Evolutionary conservation across 1,284 basidiomycete genomes (phyloP).

Genomic region (Phylloboletellus chloephorus): DNA sequence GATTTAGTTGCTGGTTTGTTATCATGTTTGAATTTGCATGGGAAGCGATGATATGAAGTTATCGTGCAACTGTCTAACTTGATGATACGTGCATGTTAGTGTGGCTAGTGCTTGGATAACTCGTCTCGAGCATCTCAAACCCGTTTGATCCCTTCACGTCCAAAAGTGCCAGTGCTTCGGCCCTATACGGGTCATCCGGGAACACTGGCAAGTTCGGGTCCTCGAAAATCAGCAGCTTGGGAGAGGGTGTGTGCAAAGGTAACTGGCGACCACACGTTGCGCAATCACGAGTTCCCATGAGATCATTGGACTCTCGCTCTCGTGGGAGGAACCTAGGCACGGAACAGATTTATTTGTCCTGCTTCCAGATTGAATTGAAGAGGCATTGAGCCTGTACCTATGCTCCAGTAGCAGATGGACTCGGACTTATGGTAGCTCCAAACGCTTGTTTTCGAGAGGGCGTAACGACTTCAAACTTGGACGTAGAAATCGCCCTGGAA

Average conservation of each 20-base stretch:
- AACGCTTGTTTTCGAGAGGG: conserved; percentile 23
- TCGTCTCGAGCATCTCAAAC: too few relatives aligned
- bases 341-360: conserved; percentile 12
- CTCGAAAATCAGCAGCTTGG: conserved; percentile 13
- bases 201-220: conserved; percentile 16
- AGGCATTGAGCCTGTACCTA: neutral
- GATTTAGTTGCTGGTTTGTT: too few relatives aligned
- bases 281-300: conserved; percentile 12
- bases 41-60: too few relatives aligned
- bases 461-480: conserved; percentile 24
- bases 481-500: conserved; percentile 28
- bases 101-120: too few relatives aligned
- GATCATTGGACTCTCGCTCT: conserved; percentile 19
- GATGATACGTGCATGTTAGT: too few relatives aligned
- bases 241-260: conserved; percentile 16
- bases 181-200: conserved; percentile 14
- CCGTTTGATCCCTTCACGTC: too few relatives aligned
- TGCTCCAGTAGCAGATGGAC: conserved; percentile 1
- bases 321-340: conserved; percentile 14
- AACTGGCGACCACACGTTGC: conserved; percentile 17
- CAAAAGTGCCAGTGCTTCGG: conserved; percentile 11
- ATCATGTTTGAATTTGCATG: too few relatives aligned
- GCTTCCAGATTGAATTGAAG: conserved; percentile 11
- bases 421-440: conserved; percentile 30
- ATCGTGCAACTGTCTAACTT: too few relatives aligned